Evolutionary conservation across 805 yeast genomes (phyloP), one percentile per base, ranked within the genome.

Genomic region (Lipomyces starkeyi): DNA sequence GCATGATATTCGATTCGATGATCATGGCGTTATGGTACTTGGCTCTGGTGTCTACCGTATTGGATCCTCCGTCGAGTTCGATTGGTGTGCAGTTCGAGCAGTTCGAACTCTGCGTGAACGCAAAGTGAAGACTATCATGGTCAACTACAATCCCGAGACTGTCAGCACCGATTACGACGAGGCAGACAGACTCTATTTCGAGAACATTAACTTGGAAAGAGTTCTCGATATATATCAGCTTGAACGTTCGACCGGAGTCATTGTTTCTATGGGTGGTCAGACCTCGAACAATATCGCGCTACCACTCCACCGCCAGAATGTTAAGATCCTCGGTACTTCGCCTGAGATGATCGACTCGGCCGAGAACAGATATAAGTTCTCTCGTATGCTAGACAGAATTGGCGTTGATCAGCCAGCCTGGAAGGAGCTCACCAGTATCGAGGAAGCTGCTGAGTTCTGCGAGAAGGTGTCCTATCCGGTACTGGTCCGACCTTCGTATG

Each of bases 341-440:
- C 99, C 99, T 66, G 97, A 91, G 80, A 93, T 92, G 97, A 95
- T 94, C 79, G 99, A 94, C 78, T 88, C 96, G 70, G 99, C 99
- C 72, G 99, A 94, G 84, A 93, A 94, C 83, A 88, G 99, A 83
- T 93, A 92, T 86, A 94, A 95, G 83, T 94, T 94, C 83, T 92
- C 97, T 57, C 91, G 97, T 82, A 93, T 94, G 96, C 85, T 94
- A 82, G 99, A 94, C 81, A 87, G 87, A 74, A 94, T 94, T 76
- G 97, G 97, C 65, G 98, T 94, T 72, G 99, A 94, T 82, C 99
- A 94, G 82, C 99, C 99, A 57, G 97, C 97, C 52, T 94, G 99
- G 99, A 94, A 93, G 80, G 99, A 94, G 81, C 86, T 94, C 75
- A 93, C 98, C 49, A 91, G 97, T 29, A 84, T 92, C 67, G 91